Evolutionary conservation across 2,329 filamentous ascomycete species (phyloP), one percentile per base, ranked within the genome.

Genomic region (Botrytis byssoidea): DNA sequence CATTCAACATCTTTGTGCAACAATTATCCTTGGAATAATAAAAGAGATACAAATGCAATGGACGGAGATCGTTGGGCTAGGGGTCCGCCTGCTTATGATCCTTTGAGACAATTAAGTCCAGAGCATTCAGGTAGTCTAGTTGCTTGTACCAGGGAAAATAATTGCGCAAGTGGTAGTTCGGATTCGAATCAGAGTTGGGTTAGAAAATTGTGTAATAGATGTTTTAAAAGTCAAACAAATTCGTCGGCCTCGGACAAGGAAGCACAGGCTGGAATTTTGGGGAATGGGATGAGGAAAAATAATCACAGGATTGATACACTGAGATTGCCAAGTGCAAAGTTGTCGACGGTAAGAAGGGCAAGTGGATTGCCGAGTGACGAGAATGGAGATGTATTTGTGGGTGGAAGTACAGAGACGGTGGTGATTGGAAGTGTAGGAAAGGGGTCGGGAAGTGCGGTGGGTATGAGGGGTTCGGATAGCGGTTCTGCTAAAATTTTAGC

Each of bases 301-400:
- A 40, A n/a, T 63, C 60, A 63, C n/a, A 63, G 71, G 8, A 70
- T 73, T 35, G 65, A 68, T n/a, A 63, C 71, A n/a, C 44, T 73
- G 16, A 57, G 51, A 42, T 63, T 73, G 29, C 71, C 71, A 7
- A 67, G 40, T 20, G 35, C 55, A 4, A 40, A 46, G 14, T 44
- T 73, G n/a, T 55, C 29, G 22, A 73, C 65, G 10, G 71, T 73
- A 1, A 48, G 71, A 35, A 69, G 66, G 57, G 55, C 65, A 29
- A 70, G 25, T 40, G 71, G 71, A 4, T 42, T 73, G 14, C 32
- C 25, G 8, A 46, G 69, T 42, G 10, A 37, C 29, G 46, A 42
- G 40, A 35, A 57, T 65, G 55, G 69, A 5, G 14, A 22, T 51
- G 22, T 20, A 7, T 16, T 7, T 20, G 35, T 22, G 5, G 6